Evolutionary conservation across 2,329 filamentous ascomycete genomes (phyloP).

Genomic region (Monosporascus sp.): DNA sequence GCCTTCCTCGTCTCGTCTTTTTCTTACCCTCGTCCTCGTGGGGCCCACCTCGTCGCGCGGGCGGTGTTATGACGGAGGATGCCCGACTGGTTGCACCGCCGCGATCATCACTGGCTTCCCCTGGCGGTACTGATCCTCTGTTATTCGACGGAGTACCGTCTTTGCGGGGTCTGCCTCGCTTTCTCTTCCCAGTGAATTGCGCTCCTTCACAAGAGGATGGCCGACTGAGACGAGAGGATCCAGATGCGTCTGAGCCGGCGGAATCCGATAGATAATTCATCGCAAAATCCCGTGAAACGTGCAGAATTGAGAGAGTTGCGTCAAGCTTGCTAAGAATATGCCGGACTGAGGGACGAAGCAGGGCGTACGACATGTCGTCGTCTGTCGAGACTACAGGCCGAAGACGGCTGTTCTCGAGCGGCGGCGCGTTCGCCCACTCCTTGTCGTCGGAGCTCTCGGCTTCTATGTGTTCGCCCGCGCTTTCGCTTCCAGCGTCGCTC

Average conservation of each 20-base stretch:
- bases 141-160: conserved; percentile 6
- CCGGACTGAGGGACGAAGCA: conserved; percentile 65
- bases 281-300: conserved; percentile 57
- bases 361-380: conserved; percentile 59
- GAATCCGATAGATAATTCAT: conserved; percentile 24
- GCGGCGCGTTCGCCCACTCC: background rate
- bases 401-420: conserved; percentile 16
- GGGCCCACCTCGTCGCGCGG: background rate
- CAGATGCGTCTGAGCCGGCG: conserved; percentile 18
- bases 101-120: background rate
- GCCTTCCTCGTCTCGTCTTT: conserved; percentile 30
- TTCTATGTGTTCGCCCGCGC: conserved; percentile 16
- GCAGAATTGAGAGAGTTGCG: conserved; percentile 62
- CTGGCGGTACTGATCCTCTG: background rate
- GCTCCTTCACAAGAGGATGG: conserved; percentile 6
- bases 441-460: conserved; percentile 9
- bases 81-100: background rate
- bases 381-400: conserved; percentile 59
- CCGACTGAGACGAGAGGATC: conserved; percentile 11
- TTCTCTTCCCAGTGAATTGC: conserved; percentile 4
- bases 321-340: conserved; percentile 69
- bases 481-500: background rate
- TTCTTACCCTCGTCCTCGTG: conserved; percentile 4
- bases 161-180: conserved; percentile 11
- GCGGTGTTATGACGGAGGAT: too few species aligned